Evolutionary conservation across 495 filamentous ascomycete genomes (phyloP).

Genomic region (Tetracladium setigerum): DNA sequence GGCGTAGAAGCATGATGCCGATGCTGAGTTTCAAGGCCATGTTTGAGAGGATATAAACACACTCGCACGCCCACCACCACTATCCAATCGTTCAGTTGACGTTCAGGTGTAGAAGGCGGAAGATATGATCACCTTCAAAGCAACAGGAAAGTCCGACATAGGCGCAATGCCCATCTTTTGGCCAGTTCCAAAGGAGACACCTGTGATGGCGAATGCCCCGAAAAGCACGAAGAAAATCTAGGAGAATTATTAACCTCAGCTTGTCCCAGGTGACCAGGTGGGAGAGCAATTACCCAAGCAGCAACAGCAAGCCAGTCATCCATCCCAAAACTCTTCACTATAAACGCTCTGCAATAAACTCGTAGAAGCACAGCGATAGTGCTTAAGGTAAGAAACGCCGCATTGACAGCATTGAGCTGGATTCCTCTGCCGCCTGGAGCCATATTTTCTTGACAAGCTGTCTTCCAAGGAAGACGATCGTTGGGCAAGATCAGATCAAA

Average conservation of each 20-base stretch:
- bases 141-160: conserved; percentile 13
- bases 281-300: conserved; percentile 15
- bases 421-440: conserved; percentile 7
- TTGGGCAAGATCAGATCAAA: too few relatives aligned
- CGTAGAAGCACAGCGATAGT: conserved; percentile 27
- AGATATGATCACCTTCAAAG: conserved; percentile 12
- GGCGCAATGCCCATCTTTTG: conserved; percentile 11
- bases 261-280: conserved; percentile 1
- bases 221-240: conserved; percentile 17
- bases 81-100: not conserved
- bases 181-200: conserved; percentile 18
- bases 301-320: conserved; percentile 30
- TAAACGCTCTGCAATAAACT: conserved; percentile 29
- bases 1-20: conserved; percentile 35
- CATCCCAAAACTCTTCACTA: conserved; percentile 34
- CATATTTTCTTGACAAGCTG: too few relatives aligned
- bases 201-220: conserved; percentile 10
- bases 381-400: conserved; percentile 25
- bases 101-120: not conserved
- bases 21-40: conserved; percentile 33
- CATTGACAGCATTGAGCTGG: conserved; percentile 15
- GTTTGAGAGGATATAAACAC: conserved; percentile 29
- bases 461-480: too few relatives aligned
- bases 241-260: not conserved
- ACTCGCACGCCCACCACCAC: conserved; percentile 30